Evolutionary conservation across 2,329 filamentous ascomycete genomes (phyloP).

Genomic region (Clarireedia hainanense): DNA sequence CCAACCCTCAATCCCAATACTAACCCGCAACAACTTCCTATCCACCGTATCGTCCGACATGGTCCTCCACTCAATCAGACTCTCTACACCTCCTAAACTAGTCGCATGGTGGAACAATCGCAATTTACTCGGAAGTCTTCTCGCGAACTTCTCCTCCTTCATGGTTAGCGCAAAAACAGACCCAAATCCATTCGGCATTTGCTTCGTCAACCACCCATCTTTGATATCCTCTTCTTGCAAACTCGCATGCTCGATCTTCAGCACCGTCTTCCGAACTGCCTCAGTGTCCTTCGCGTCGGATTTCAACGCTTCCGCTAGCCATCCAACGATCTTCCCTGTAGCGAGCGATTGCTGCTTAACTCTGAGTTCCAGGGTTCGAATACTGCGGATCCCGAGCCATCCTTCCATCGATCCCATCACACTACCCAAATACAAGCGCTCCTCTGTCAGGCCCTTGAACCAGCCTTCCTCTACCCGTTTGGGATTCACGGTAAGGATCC

Average conservation of each 20-base stretch:
- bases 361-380: slow-evolving; percentile 79
- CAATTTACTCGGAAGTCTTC: slow-evolving; percentile 67
- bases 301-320: slow-evolving; percentile 44
- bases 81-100: slow-evolving; percentile 88
- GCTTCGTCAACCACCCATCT: slow-evolving; percentile 65
- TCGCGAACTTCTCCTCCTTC: slow-evolving; percentile 53
- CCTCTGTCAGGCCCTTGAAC: slow-evolving; percentile 45
- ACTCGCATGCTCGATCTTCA: slow-evolving; percentile 65
- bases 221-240: slow-evolving; percentile 58
- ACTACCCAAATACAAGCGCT: slow-evolving; percentile 69
- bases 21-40: slow-evolving; percentile 66
- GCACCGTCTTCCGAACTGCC: slow-evolving; percentile 46
- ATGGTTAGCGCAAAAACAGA: slow-evolving; percentile 77
- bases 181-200: slow-evolving; percentile 89
- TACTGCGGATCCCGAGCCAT: slow-evolving; percentile 81
- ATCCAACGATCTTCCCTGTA: slow-evolving; percentile 61
- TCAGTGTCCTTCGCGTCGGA: slow-evolving; percentile 16
- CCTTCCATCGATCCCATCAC: slow-evolving; percentile 87
- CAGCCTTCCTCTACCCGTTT: slow-evolving; percentile 43
- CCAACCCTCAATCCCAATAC: slow-evolving; percentile 78
- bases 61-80: slow-evolving; percentile 89
- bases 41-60: slow-evolving; percentile 77
- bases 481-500: slow-evolving; percentile 63
- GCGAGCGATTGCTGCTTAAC: slow-evolving; percentile 70
- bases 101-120: slow-evolving; percentile 89